Percentiles rank a stretch among this genome's conserved stretches.
phyloP scores from a whole-genome alignment of 441 rosid species.

The Arabidopsis lyrata region DNA sequence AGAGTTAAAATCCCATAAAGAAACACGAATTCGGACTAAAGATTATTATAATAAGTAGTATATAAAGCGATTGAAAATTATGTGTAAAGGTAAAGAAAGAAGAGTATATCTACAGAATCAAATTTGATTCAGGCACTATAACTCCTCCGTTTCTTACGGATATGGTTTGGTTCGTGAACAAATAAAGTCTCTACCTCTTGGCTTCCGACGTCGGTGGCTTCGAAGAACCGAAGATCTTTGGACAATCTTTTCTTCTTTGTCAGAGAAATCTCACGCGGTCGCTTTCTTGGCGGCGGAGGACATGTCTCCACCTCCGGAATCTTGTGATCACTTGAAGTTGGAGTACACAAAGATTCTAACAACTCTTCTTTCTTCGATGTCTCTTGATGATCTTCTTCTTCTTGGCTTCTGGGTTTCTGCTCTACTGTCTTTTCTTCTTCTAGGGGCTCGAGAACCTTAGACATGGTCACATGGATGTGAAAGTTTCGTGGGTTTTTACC shows the following conservation, averaged over 20 bases:
- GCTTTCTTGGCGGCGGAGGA: slow-evolving; percentile 47
- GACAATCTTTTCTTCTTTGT: slow-evolving; percentile 38
- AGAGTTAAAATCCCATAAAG: background rate
- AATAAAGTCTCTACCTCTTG: slow-evolving; percentile 47
- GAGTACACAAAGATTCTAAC: slow-evolving; percentile 41
- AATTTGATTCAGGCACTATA: slow-evolving; percentile 37
- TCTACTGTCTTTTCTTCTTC: slow-evolving; percentile 33
- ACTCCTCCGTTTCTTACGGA: slow-evolving; percentile 41
- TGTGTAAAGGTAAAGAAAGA: background rate
- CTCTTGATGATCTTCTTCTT: slow-evolving; percentile 13
- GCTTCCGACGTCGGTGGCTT: slow-evolving; percentile 45
- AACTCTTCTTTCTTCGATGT: slow-evolving; percentile 25
- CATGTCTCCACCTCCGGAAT: slow-evolving; percentile 45
- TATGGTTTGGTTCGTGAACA: slow-evolving; percentile 35
- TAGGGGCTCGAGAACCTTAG: slow-evolving; percentile 39
- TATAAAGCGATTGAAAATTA: slow-evolving; percentile 24
- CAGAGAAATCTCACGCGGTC: slow-evolving; percentile 38
- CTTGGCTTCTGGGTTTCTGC: slow-evolving; percentile 23
- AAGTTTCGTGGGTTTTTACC: slow-evolving; percentile 40
- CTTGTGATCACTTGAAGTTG: slow-evolving; percentile 48
- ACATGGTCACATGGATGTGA: slow-evolving; percentile 47
- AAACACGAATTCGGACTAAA: slow-evolving; percentile 15
- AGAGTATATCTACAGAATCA: slow-evolving; percentile 25
- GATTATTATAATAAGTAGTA: slow-evolving; percentile 5
- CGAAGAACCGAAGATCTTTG: slow-evolving; percentile 45